Evolutionary conservation across 2,329 filamentous ascomycete genomes (phyloP).

Genomic region (Beauveria australis): DNA sequence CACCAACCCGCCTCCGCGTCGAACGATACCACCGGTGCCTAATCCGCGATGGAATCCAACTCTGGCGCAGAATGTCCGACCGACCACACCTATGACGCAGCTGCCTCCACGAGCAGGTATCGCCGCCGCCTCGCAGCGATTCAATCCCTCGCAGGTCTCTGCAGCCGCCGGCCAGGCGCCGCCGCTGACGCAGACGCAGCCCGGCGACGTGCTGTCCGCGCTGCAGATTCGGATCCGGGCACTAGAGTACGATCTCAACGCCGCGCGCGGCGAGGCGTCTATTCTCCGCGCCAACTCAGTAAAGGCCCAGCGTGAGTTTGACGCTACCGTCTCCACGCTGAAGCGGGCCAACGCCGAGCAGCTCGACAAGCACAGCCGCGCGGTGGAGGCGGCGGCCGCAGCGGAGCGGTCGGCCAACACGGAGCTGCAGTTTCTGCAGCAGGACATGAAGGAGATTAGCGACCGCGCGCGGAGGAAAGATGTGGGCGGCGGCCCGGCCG

Average conservation of each 20-base stretch:
- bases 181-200: conserved; percentile 20
- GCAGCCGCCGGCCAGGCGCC: conserved; percentile 18
- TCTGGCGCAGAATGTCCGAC: conserved; percentile 17
- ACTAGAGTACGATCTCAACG: conserved; percentile 48
- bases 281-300: conserved; percentile 67
- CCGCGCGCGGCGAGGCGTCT: conserved; percentile 62
- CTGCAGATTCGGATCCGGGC: conserved; percentile 45
- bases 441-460: conserved; percentile 57
- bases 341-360: conserved; percentile 58
- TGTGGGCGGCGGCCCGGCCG: conserved; percentile 13
- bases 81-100: conserved; percentile 11
- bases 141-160: conserved; percentile 27
- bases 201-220: conserved; percentile 31
- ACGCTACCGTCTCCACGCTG: conserved; percentile 52
- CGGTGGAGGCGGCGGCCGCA: conserved; percentile 55
- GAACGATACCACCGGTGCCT: conserved; percentile 23
- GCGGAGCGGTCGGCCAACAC: conserved; percentile 59
- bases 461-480: conserved; percentile 41
- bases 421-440: conserved; percentile 63
- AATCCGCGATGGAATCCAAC: conserved; percentile 32
- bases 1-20: conserved; percentile 16
- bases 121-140: conserved; percentile 17
- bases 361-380: conserved; percentile 52
- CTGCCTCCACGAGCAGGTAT: not conserved
- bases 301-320: conserved; percentile 52